A percentile compares a stretch with the other conserved stretches of the same genome.
Conservation (phyloP, 768 basidiomycete genomes). For the Lanmaoa pseudosensibilis region DNA sequence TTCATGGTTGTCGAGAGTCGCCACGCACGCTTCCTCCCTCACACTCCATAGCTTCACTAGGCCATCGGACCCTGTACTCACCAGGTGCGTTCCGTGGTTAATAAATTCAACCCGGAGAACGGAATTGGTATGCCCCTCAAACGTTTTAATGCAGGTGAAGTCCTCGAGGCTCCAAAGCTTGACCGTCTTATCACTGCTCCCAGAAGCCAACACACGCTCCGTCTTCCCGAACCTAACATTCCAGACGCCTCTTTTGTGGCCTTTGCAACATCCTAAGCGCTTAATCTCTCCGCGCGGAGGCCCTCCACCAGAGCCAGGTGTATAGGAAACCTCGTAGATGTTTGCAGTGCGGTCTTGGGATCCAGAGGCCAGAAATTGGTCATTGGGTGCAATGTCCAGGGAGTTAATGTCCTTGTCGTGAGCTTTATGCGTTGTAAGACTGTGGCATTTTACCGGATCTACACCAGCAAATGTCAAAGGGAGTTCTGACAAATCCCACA, state of each 20-base stretch:
- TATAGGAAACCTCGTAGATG: conserved; percentile 75
- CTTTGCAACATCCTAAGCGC: conserved; percentile 84
- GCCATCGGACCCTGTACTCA: conserved; percentile 91
- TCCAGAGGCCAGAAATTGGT: conserved; percentile 84
- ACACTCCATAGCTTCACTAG: conserved; percentile 96
- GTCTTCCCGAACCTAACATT: conserved; percentile 81
- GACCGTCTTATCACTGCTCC: conserved; percentile 93
- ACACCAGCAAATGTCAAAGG: conserved; percentile 31
- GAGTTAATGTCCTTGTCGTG: conserved; percentile 99
- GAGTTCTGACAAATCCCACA: conserved; percentile 86
- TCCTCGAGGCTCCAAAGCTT: conserved; percentile 94
- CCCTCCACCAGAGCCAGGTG: conserved; percentile 37
- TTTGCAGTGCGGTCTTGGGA: conserved; percentile 97
- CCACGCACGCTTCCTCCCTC: conserved; percentile 79
- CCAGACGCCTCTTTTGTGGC: conserved; percentile 98
- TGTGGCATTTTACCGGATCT: conserved; percentile 55
- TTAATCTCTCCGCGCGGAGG: conserved; percentile 67
- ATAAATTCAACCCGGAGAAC: conserved; percentile 92
- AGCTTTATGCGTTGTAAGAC: conserved; percentile 82
- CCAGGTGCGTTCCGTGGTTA: conserved; percentile 78
- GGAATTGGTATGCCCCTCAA: conserved; percentile 98
- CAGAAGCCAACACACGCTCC: conserved; percentile 86
- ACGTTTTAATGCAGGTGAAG: conserved; percentile 91
- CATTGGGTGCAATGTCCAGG: conserved; percentile 89
- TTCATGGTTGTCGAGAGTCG: conserved; percentile 95